These are phyloP conservation scores for Candida loeiensis DNA, from an alignment of 805 yeast species.

Conservation along the genomic window DNA sequence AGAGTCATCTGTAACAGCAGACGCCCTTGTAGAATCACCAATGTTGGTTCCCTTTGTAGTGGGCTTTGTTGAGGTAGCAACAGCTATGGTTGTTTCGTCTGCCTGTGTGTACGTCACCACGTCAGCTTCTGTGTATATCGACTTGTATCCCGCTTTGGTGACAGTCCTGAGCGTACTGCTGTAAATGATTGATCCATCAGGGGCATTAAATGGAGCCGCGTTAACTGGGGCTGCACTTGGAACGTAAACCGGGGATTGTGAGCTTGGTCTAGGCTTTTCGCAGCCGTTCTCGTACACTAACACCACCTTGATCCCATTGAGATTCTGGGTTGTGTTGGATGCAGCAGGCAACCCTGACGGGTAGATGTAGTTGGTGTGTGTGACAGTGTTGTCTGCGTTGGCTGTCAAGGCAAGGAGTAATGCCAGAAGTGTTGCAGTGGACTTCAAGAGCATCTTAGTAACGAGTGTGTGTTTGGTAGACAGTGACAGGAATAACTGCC, in stretches of 20 bases:
- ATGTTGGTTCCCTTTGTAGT: no score
- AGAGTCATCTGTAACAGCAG: no score
- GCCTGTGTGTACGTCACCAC: slow-evolving; percentile 7
- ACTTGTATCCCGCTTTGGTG: background rate
- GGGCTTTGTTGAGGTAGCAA: no score
- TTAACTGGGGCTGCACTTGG: background rate
- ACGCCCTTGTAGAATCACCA: no score
- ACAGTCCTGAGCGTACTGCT: background rate
- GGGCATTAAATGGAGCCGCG: no score
- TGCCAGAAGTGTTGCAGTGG: slow-evolving; percentile 12
- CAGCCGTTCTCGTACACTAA: slow-evolving; percentile 1
- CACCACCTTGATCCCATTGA: background rate
- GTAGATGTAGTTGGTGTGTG: slow-evolving; percentile 13
- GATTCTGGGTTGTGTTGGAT: slow-evolving; percentile 3
- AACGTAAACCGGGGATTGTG: no score
- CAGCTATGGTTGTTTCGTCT: background rate
- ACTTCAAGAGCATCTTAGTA: slow-evolving; percentile 13
- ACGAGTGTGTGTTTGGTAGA: no score
- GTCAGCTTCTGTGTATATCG: background rate
- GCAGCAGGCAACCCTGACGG: slow-evolving; percentile 9
- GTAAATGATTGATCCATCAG: no score
- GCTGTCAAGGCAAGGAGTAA: slow-evolving; percentile 11
- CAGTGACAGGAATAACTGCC: no score
- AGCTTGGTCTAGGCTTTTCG: no score
- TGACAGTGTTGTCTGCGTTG: slow-evolving; percentile 11